Evolutionary conservation across 208 protist genomes (phyloP), one percentile per base, ranked within the genome.

Genomic region (Trypanosoma congolense): DNA sequence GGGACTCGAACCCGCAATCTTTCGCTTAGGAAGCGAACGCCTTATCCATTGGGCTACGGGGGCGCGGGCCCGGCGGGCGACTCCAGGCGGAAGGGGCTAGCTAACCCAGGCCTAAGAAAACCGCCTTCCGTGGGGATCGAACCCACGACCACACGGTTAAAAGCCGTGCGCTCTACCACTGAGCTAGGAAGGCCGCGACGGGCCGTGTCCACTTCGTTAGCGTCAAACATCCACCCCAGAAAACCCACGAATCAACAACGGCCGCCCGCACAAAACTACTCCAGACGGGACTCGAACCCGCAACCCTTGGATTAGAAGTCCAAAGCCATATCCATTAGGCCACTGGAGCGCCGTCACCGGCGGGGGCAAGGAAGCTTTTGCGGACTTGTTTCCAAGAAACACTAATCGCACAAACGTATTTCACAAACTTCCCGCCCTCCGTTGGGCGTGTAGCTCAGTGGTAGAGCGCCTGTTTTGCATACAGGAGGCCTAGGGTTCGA

Each of bases 1-100:
- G 83, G 79, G 83, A 87, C 66, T 90, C 78, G 83, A 90, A 90
- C 83, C 78, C 83, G 77, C 83, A 90, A 87, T 82, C 79, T 85
- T 85, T 84, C 75, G 83, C 80, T 90, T 90, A 90, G 83, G 81
- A 90, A 81, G 80, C 83, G 74, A 84, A 87, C 72, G 83, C 83
- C 83, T 82, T 90, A 84, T 87, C 83, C 83, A 87, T 90, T 90
- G 81, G 83, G 83, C 83, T 76, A 90, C 83, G 57, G 48, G 36
- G 48, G 57, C 57, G 1, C 18, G 31, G 35, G 12, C 48, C 35
- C 35, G 35, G 35, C n/a, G n/a, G n/a, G 33, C 0, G 9, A 12
- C 12, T 0, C 33, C 33, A 6, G 12, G 33, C 33, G 12, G 12
- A 38, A n/a, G n/a, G 18, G n/a, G 8, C 18, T 10, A 18, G 12